Evolutionary conservation across 108 stramenopile species (phyloP).

Genomic region (Seminavis robusta): DNA sequence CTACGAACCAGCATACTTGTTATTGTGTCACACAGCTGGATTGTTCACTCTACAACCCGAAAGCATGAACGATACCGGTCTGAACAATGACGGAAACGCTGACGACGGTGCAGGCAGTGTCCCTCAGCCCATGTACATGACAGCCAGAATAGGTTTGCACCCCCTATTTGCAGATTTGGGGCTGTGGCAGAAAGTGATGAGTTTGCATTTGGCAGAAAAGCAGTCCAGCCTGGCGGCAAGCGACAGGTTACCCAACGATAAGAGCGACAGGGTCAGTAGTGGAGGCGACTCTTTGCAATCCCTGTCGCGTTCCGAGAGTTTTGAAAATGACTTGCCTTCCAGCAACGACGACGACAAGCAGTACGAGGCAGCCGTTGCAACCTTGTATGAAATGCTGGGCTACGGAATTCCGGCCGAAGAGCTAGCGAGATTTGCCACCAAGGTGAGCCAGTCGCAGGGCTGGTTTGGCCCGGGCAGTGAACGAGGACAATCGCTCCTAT

Average conservation of each 20-base stretch:
- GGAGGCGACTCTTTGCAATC: slow-evolving; percentile 25
- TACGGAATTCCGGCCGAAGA: slow-evolving; percentile 81
- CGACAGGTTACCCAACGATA: slow-evolving; percentile 25
- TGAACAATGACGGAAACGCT: slow-evolving; percentile 6
- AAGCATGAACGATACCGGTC: slow-evolving; percentile 5
- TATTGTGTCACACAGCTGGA: slow-evolving; percentile 72
- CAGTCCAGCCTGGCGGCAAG: background rate
- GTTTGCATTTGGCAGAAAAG: slow-evolving; percentile 50
- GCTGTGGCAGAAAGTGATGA: slow-evolving; percentile 74
- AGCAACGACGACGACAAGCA: slow-evolving; percentile 49
- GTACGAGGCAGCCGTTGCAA: slow-evolving; percentile 80
- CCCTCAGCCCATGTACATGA: slow-evolving; percentile 58
- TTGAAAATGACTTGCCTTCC: slow-evolving; percentile 32
- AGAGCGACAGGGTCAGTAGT: no score
- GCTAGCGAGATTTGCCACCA: slow-evolving; percentile 73
- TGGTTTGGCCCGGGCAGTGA: slow-evolving; percentile 66
- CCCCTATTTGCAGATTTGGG: slow-evolving; percentile 77
- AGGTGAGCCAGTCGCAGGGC: slow-evolving; percentile 53
- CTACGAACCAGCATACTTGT: slow-evolving; percentile 71
- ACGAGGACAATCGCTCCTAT: slow-evolving; percentile 64
- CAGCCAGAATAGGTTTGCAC: slow-evolving; percentile 66
- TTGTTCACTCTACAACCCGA: slow-evolving; percentile 48
- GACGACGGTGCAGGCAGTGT: slow-evolving; percentile 8
- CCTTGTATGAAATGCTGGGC: slow-evolving; percentile 87
- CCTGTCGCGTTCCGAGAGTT: slow-evolving; percentile 4